These are phyloP conservation scores for Ogataea degrootiae DNA, from an alignment of 805 yeast genomes.

Conservation along the genomic window DNA sequence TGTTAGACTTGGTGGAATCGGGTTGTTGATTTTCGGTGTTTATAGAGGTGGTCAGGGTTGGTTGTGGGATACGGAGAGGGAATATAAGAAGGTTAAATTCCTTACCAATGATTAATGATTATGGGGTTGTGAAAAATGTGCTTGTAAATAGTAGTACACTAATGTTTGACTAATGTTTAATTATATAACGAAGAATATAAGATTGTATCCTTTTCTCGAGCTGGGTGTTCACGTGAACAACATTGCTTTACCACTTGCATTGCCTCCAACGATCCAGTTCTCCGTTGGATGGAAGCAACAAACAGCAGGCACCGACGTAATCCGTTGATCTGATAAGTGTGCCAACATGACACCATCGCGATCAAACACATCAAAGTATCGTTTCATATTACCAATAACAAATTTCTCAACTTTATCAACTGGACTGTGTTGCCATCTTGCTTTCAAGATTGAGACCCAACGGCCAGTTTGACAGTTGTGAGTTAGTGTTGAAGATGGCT, in stretches of 20 bases:
- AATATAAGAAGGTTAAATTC: slow-evolving; percentile 19
- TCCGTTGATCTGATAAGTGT: slow-evolving; percentile 50
- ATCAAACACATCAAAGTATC: slow-evolving; percentile 77
- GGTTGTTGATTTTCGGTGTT: slow-evolving; percentile 51
- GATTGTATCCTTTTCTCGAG: too few species aligned
- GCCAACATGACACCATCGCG: slow-evolving; percentile 75
- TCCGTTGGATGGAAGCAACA: slow-evolving; percentile 75
- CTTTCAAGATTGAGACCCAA: slow-evolving; percentile 90
- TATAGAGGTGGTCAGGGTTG: slow-evolving; percentile 62
- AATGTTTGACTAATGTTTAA: too few species aligned
- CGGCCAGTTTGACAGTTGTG: slow-evolving; percentile 97
- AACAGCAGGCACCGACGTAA: slow-evolving; percentile 94
- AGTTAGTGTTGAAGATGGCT: slow-evolving; percentile 59
- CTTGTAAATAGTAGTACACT: too few species aligned
- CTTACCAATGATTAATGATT: background rate
- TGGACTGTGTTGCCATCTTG: slow-evolving; percentile 80
- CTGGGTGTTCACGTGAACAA: slow-evolving; percentile 33
- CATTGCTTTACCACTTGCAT: slow-evolving; percentile 87
- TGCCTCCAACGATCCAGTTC: slow-evolving; percentile 92
- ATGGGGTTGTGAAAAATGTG: background rate
- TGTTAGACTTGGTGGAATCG: slow-evolving; percentile 50
- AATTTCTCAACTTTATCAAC: slow-evolving; percentile 72
- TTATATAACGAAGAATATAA: too few species aligned
- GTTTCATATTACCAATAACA: slow-evolving; percentile 89
- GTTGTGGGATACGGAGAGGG: slow-evolving; percentile 41